Percentiles rank a stretch among this genome's conserved stretches.
Evolutionary conservation across 169 alveolate species (phyloP).

Genomic region (Plasmodium adleri): DNA sequence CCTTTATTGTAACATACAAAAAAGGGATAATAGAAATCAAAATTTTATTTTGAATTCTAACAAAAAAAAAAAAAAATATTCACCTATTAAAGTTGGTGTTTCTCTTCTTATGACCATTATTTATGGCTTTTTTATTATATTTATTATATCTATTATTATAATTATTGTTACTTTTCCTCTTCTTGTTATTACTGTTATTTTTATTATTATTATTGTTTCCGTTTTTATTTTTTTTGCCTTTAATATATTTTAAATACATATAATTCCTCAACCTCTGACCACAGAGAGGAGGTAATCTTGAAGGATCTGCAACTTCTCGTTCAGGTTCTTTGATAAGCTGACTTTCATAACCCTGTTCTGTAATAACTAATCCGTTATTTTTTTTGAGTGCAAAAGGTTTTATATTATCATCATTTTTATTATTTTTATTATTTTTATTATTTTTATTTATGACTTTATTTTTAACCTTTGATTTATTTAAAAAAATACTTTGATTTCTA

Average conservation of each 20-base stretch:
- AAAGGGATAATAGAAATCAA: too few species aligned
- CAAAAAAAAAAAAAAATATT: not conserved
- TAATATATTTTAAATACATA: conserved; percentile 38
- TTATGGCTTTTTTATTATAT: conserved; percentile 9
- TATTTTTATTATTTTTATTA: not conserved
- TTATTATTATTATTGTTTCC: not conserved
- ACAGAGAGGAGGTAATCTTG: conserved; percentile 51
- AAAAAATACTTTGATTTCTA: conserved; percentile 32
- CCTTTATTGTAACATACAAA: too few species aligned
- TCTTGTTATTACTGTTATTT: not conserved
- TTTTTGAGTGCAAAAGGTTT: conserved; percentile 7
- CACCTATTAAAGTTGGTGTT: not conserved
- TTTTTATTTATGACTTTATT: not conserved
- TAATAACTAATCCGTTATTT: conserved; percentile 24
- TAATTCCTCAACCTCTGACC: conserved; percentile 36
- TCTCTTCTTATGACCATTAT: not conserved
- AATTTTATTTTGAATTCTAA: not conserved
- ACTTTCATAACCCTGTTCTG: conserved; percentile 43
- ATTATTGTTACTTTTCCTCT: not conserved
- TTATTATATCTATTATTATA: conserved; percentile 17
- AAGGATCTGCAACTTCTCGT: conserved; percentile 62
- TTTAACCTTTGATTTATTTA: conserved; percentile 5
- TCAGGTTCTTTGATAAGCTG: conserved; percentile 66
- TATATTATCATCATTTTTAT: not conserved
- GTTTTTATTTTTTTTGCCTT: not conserved